A percentile compares a stretch with the other conserved stretches of the same genome.
These are phyloP conservation scores for Adiantum capillusveneris DNA, from an alignment of 75 land plant genomes.

Conservation along the genomic window DNA sequence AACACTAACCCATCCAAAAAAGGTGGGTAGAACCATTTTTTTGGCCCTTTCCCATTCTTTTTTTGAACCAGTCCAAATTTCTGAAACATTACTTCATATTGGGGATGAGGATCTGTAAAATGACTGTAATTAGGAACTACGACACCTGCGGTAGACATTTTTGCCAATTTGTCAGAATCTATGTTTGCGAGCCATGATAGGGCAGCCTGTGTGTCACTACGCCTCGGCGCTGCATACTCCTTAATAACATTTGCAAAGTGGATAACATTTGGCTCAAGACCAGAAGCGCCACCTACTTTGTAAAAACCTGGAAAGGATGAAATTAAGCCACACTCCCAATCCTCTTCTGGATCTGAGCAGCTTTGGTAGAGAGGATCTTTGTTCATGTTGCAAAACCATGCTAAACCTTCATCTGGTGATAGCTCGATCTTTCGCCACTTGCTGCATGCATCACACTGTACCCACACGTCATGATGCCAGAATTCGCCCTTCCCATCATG, in stretches of 20 bases:
- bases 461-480: constrained; percentile 57
- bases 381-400: constrained; percentile 96
- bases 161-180: constrained; percentile 33
- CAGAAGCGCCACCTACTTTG: constrained; percentile 34
- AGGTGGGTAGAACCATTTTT: constrained; percentile 73
- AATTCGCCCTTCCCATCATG: neutral
- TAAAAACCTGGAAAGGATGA: constrained; percentile 71
- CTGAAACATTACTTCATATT: constrained; percentile 48
- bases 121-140: constrained; percentile 21
- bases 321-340: constrained; percentile 42
- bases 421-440: constrained; percentile 72
- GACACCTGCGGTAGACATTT: constrained; percentile 60
- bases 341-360: constrained; percentile 71
- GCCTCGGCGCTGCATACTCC: constrained; percentile 39
- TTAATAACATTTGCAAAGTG: constrained; percentile 69
- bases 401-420: constrained; percentile 37
- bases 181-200: constrained; percentile 71
- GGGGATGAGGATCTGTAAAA: constrained; percentile 20
- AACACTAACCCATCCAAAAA: constrained; percentile 52
- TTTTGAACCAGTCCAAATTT: constrained; percentile 63
- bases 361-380: constrained; percentile 51
- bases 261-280: constrained; percentile 54
- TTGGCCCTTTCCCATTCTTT: constrained; percentile 36
- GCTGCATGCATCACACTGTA: constrained; percentile 87
- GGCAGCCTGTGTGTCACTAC: constrained; percentile 51